Percentiles rank a stretch among this genome's conserved stretches.
Conservation (phyloP, 1,284 basidiomycete species). For the Anthracocystis walkeri region DNA sequence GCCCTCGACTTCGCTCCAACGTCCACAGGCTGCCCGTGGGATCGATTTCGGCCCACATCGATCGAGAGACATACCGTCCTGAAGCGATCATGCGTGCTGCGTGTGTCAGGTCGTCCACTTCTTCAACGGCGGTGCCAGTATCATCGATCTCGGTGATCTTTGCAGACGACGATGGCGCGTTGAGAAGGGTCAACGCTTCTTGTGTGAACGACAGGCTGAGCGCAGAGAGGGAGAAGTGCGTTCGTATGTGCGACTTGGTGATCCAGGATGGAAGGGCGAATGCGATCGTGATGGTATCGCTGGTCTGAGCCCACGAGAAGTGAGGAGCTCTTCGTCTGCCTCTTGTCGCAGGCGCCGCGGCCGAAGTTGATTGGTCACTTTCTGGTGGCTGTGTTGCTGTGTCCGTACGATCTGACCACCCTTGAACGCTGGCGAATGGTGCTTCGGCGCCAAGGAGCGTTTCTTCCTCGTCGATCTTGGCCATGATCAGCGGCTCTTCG, state of each 20-base stretch:
- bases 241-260: slow-evolving; percentile 49
- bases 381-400: neutral
- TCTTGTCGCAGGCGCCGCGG: neutral
- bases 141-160: slow-evolving; percentile 75
- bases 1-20: slow-evolving; percentile 39
- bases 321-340: slow-evolving; percentile 38
- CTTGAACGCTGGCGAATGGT: slow-evolving; percentile 6
- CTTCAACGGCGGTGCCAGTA: neutral
- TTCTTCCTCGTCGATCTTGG: slow-evolving; percentile 27
- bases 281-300: slow-evolving; percentile 82
- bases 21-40: slow-evolving; percentile 56
- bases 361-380: neutral
- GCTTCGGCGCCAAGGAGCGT: slow-evolving; percentile 35
- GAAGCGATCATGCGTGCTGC: slow-evolving; percentile 40
- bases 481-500: slow-evolving; percentile 40
- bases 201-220: slow-evolving; percentile 77
- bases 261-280: slow-evolving; percentile 80
- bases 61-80: slow-evolving; percentile 46
- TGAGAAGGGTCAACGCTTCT: slow-evolving; percentile 52
- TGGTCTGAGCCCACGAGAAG: slow-evolving; percentile 90
- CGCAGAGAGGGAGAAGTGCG: slow-evolving; percentile 76
- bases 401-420: neutral
- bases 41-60: slow-evolving; percentile 61
- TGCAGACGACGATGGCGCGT: slow-evolving; percentile 6
- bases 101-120: slow-evolving; percentile 23